Evolutionary conservation across 495 filamentous ascomycete genomes (phyloP).

Genomic region (Neurospora africana): DNA sequence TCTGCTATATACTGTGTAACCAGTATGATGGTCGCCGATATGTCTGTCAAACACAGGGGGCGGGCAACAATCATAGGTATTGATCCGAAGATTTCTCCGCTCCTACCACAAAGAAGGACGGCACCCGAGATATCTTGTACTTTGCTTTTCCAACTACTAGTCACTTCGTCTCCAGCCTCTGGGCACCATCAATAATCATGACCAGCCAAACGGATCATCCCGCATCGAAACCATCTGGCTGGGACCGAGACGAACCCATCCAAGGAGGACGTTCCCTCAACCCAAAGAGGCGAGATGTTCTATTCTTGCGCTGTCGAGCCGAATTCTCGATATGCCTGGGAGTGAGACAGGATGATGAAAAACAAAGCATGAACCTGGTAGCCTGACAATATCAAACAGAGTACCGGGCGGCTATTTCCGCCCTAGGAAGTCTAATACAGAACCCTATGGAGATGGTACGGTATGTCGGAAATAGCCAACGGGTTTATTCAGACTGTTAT

Average conservation of each 20-base stretch:
- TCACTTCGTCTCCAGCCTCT: background rate
- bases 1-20: background rate
- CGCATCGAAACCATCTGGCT: background rate
- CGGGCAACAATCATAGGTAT: too few species aligned
- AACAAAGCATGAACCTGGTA: background rate
- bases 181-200: background rate
- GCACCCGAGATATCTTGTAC: background rate
- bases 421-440: background rate
- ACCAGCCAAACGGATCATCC: background rate
- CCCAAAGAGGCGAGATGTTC: background rate
- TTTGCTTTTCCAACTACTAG: background rate
- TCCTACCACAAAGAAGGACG: background rate
- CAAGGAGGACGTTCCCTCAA: background rate
- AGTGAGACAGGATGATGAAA: background rate
- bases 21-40: background rate
- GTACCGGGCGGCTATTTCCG: background rate
- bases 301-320: background rate
- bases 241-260: background rate
- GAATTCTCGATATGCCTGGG: background rate
- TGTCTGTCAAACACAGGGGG: background rate
- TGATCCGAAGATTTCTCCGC: background rate
- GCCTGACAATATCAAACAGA: background rate
- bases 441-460: background rate
- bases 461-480: background rate
- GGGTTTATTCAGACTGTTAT: background rate